phyloP scores from a whole-genome alignment of 139 green algal species.

The Chlamydomonas sphaeroides region DNA sequence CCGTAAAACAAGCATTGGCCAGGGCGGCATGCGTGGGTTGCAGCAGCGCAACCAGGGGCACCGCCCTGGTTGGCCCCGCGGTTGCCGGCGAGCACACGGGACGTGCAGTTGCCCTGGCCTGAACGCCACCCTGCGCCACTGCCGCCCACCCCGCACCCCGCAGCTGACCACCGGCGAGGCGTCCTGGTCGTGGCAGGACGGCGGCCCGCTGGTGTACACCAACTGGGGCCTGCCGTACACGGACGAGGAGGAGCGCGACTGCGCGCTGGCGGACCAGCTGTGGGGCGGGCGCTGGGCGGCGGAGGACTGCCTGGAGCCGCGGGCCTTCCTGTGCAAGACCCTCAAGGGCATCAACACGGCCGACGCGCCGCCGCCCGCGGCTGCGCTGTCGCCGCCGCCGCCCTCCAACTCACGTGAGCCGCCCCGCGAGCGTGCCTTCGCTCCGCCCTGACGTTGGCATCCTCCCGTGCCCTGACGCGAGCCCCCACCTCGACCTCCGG shows the following conservation, averaged over 20 bases:
- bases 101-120: no score
- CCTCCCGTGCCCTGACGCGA: no score
- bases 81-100: no score
- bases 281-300: slow-evolving; percentile 16
- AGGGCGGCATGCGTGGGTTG: no score
- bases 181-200: slow-evolving; percentile 16
- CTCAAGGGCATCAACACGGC: slow-evolving; percentile 5
- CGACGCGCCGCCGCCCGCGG: not conserved
- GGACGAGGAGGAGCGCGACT: slow-evolving; percentile 31
- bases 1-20: no score
- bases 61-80: no score
- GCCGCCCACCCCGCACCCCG: not conserved
- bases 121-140: not conserved
- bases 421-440: no score
- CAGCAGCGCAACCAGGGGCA: no score
- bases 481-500: no score
- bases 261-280: slow-evolving; percentile 22
- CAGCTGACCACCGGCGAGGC: slow-evolving; percentile 19
- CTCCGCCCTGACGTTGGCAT: no score
- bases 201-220: slow-evolving; percentile 17
- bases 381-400: not conserved
- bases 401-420: not conserved
- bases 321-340: slow-evolving; percentile 37
- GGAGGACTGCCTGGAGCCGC: slow-evolving; percentile 27
- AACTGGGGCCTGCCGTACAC: slow-evolving; percentile 37